Evolutionary conservation across 2,329 filamentous ascomycete species (phyloP), one percentile per base, ranked within the genome.

Genomic region (Fusarium devonianum): DNA sequence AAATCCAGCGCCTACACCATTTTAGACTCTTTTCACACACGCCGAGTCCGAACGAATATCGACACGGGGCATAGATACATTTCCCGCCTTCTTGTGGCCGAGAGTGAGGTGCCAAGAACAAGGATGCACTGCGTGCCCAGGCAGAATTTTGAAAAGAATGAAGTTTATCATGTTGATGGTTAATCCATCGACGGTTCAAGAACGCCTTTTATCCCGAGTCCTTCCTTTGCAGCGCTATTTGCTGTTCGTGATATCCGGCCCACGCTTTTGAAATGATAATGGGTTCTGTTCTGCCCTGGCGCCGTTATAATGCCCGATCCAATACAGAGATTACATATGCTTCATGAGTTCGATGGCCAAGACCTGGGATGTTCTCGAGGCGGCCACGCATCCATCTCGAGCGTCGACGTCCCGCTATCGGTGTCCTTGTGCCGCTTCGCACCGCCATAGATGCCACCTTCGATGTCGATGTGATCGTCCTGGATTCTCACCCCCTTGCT

Each of bases 311-410:
- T 42, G 17, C 30, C 29, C n/a, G 28, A 26, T 10, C 10, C 13
- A n/a, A n/a, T n/a, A 6, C 16, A 28, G 30, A 34, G 49, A 47
- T 16, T 10, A 50, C 36, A 3, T 35, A 46, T 53, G 12, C 30
- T 22, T 48, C 37, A 32, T 43, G 17, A 48, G 8, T 17, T 23
- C 19, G 30, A 22, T 21, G 57, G 57, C 57, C 57, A 60, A n/a
- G 53, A 60, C 14, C 40, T 60, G 4, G 57, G 56, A 5, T 63
- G 56, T 13, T 60, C 52, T 25, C 47, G 48, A 1, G 36, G 39
- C 8, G 60, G 52, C 62, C 60, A 65, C 12, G 60, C 46, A 10
- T 61, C 48, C 60, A 65, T 54, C 43, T 65, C 62, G 13, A 65
- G 42, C 11, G 56, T 59, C 6, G 62, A 64, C 10, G 32, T 34